Percentiles rank a stretch among this genome's conserved stretches.
These are phyloP conservation scores for Lepidium sativum DNA, from an alignment of 345 rosid species.

Conservation along the genomic window DNA sequence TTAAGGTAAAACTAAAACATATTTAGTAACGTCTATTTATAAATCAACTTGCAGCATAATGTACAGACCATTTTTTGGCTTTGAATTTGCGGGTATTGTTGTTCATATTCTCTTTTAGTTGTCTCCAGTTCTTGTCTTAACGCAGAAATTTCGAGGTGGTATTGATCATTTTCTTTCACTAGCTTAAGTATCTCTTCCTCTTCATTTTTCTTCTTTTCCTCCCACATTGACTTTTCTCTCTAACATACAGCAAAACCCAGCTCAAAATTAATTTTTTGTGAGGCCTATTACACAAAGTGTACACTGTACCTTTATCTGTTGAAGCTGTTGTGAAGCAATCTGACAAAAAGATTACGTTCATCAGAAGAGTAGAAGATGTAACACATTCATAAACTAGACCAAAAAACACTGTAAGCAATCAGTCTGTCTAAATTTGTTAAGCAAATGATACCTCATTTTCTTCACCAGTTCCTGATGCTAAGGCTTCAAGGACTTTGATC, in stretches of 20 bases:
- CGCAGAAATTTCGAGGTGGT: slow-evolving; percentile 25
- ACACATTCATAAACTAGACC: neutral
- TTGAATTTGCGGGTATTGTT: slow-evolving; percentile 42
- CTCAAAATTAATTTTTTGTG: neutral
- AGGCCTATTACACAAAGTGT: neutral
- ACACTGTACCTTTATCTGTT: slow-evolving; percentile 41
- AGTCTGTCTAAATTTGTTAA: neutral
- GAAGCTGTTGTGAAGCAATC: slow-evolving; percentile 45
- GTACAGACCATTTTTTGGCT: slow-evolving; percentile 38
- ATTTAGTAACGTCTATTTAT: too few species aligned
- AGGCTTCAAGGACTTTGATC: slow-evolving; percentile 81
- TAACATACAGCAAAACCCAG: slow-evolving; percentile 12
- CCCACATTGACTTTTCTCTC: slow-evolving; percentile 38
- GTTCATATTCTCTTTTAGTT: slow-evolving; percentile 37
- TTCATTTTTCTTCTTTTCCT: slow-evolving; percentile 36
- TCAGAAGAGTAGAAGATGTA: slow-evolving; percentile 1
- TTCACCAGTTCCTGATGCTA: slow-evolving; percentile 63
- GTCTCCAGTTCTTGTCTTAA: slow-evolving; percentile 44
- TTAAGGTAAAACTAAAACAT: too few species aligned
- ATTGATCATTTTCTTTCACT: slow-evolving; percentile 31
- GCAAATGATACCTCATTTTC: slow-evolving; percentile 48
- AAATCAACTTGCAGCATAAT: neutral
- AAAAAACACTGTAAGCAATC: neutral
- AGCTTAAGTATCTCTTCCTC: slow-evolving; percentile 37
- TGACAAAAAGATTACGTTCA: slow-evolving; percentile 20